These are phyloP conservation scores for Phytophthora podocarpi DNA, from an alignment of 352 stramenopile genomes.

Conservation along the genomic window DNA sequence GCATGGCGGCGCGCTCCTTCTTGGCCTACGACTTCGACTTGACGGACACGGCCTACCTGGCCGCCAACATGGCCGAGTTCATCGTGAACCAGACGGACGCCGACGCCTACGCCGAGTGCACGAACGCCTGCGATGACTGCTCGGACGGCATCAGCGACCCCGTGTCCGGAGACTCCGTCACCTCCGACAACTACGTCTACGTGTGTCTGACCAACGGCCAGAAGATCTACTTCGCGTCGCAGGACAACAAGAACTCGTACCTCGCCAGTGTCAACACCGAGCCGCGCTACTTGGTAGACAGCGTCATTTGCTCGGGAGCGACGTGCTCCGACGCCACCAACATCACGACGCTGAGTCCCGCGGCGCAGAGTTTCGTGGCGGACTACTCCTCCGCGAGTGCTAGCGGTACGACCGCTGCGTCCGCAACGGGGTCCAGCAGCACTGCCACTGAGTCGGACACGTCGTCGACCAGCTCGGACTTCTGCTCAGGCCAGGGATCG, in stretches of 20 bases:
- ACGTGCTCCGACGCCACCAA: slow-evolving; percentile 67
- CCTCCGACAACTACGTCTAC: slow-evolving; percentile 64
- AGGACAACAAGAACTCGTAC: slow-evolving; percentile 70
- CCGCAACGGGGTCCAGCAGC: slow-evolving; percentile 23
- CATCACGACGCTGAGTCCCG: slow-evolving; percentile 58
- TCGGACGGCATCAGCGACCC: slow-evolving; percentile 60
- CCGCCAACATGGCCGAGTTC: slow-evolving; percentile 72
- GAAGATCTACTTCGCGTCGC: slow-evolving; percentile 87
- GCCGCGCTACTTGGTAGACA: slow-evolving; percentile 56
- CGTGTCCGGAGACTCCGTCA: slow-evolving; percentile 63
- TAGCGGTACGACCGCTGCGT: slow-evolving; percentile 16
- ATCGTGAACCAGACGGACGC: slow-evolving; percentile 47
- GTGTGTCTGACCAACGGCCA: slow-evolving; percentile 78
- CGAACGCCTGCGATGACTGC: slow-evolving; percentile 54
- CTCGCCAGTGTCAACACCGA: slow-evolving; percentile 57
- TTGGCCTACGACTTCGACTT: slow-evolving; percentile 53
- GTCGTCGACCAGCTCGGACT: slow-evolving; percentile 38
- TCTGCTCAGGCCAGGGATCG: slow-evolving; percentile 70
- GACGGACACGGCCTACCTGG: slow-evolving; percentile 76
- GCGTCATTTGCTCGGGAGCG: slow-evolving; percentile 54
- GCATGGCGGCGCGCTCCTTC: slow-evolving; percentile 66
- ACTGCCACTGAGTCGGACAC: slow-evolving; percentile 23
- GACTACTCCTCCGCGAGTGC: slow-evolving; percentile 31
- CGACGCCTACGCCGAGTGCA: slow-evolving; percentile 44
- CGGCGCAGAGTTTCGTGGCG: slow-evolving; percentile 42